Evolutionary conservation across 1,284 basidiomycete genomes (phyloP).

Genomic region (Ceraceosorus guamensis): DNA sequence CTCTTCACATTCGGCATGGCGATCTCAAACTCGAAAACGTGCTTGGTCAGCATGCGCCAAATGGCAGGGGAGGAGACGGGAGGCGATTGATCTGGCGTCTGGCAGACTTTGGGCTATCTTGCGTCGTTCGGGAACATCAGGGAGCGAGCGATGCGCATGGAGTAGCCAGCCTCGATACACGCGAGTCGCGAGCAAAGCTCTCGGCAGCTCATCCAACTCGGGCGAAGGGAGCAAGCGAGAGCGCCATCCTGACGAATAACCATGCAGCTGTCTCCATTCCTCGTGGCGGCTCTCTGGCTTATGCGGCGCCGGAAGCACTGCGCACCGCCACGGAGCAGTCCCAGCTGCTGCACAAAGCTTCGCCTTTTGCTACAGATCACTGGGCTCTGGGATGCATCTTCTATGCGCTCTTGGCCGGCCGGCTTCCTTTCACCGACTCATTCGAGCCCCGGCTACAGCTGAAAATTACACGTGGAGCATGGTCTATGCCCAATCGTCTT

Average conservation of each 20-base stretch:
- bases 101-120: conserved; percentile 72
- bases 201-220: not conserved
- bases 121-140: conserved; percentile 2
- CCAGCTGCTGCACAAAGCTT: conserved; percentile 8
- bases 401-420: conserved; percentile 33
- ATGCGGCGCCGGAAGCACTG: conserved; percentile 31
- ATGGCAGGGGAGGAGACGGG: too few relatives aligned
- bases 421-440: conserved; percentile 31
- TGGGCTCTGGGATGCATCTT: conserved; percentile 42
- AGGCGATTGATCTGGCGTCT: conserved; percentile 52
- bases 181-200: not conserved
- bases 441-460: conserved; percentile 39
- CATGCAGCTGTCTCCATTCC: too few relatives aligned
- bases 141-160: not conserved
- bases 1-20: conserved; percentile 55
- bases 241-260: too few relatives aligned
- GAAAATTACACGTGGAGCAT: conserved; percentile 37
- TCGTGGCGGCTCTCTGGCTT: conserved; percentile 33
- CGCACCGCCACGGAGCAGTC: conserved; percentile 17
- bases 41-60: conserved; percentile 50
- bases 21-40: conserved; percentile 95
- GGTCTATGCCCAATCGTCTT: conserved; percentile 31
- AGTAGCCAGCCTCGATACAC: too few relatives aligned
- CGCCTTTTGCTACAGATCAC: conserved; percentile 37
- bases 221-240: too few relatives aligned